Percentiles rank a stretch among this genome's conserved stretches.
Conservation (phyloP, 2,329 filamentous ascomycete species). For the Lomentospora prolificans region DNA sequence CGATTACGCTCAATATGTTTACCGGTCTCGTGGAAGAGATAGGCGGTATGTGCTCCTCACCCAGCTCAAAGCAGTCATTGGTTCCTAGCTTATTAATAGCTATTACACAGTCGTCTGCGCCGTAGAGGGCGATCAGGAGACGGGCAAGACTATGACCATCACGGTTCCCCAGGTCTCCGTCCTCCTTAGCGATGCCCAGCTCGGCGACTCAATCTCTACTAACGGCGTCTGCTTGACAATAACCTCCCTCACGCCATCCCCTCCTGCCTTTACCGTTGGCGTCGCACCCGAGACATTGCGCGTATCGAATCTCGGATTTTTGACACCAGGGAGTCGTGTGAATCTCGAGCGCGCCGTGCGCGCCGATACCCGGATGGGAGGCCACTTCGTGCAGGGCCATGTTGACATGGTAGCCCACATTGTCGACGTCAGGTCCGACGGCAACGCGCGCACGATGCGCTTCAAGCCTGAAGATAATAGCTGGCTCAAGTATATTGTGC, state of each 20-base stretch:
- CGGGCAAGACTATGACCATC: constrained; percentile 62
- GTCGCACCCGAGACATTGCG: constrained; percentile 93
- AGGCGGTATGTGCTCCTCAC: constrained; percentile 56
- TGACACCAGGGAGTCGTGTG: constrained; percentile 57
- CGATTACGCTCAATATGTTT: constrained; percentile 55
- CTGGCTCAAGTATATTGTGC: constrained; percentile 79
- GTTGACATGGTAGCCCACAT: constrained; percentile 84
- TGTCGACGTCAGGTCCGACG: constrained; percentile 62
- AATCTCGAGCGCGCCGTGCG: constrained; percentile 93
- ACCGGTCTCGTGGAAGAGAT: constrained; percentile 90
- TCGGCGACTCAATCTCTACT: constrained; percentile 89
- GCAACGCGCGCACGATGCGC: constrained; percentile 82
- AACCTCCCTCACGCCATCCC: constrained; percentile 38
- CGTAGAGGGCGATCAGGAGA: constrained; percentile 59
- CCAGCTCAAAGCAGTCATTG: not conserved
- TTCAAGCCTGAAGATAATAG: constrained; percentile 60
- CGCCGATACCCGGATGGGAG: constrained; percentile 89
- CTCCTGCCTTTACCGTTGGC: constrained; percentile 70
- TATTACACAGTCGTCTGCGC: constrained; percentile 32
- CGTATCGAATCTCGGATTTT: constrained; percentile 80
- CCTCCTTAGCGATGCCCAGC: constrained; percentile 74
- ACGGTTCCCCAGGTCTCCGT: constrained; percentile 52
- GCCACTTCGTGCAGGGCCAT: constrained; percentile 96
- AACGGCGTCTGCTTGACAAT: constrained; percentile 96
- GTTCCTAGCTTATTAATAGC: not conserved